These are phyloP conservation scores for Amaranthus hypochondriacus DNA, from an alignment of 148 eudicot species.

Conservation along the genomic window DNA sequence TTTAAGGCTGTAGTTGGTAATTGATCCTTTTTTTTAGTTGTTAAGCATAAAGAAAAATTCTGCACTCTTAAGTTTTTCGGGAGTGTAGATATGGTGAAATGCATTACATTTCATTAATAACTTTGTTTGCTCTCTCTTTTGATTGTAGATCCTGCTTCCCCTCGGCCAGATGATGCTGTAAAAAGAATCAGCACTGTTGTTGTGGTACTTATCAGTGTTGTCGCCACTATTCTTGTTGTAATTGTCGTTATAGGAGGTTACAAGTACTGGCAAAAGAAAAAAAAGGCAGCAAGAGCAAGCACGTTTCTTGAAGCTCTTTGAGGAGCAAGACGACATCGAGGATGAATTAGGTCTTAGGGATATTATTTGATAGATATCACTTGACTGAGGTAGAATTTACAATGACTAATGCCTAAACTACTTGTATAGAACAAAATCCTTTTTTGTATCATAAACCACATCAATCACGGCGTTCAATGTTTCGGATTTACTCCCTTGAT, in stretches of 20 bases:
- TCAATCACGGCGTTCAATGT: not conserved
- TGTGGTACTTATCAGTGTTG: conserved; percentile 36
- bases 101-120: no score
- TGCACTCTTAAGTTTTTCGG: no score
- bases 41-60: no score
- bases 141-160: conserved; percentile 37
- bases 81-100: no score
- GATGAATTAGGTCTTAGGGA: conserved; percentile 77
- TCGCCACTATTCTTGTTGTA: conserved; percentile 32
- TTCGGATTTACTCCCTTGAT: not conserved
- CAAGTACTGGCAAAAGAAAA: conserved; percentile 62
- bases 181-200: conserved; percentile 31
- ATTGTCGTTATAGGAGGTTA: conserved; percentile 41
- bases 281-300: conserved; percentile 78
- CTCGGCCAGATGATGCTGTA: conserved; percentile 22
- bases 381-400: conserved; percentile 6
- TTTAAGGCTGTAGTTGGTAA: no score
- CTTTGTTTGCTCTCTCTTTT: not conserved
- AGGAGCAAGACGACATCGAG: conserved; percentile 68
- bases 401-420: not conserved
- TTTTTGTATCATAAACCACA: not conserved
- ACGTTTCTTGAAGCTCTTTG: conserved; percentile 79
- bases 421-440: conserved; percentile 6
- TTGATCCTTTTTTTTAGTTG: no score
- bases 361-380: conserved; percentile 8